phyloP scores from a whole-genome alignment of 176 grass and related monocot genomes.

The Musa schizocarpa region DNA sequence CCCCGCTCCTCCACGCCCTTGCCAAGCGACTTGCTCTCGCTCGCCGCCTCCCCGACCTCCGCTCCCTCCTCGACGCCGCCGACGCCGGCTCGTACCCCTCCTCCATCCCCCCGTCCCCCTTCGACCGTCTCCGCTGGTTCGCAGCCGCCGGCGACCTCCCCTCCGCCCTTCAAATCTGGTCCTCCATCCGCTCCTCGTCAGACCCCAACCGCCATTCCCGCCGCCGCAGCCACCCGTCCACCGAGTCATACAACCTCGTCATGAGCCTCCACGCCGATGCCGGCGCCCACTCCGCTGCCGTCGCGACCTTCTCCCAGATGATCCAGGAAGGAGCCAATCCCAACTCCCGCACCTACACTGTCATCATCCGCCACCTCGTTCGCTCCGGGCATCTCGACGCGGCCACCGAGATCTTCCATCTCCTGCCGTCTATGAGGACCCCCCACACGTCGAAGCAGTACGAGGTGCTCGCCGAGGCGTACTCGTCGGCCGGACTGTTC shows the following conservation, averaged over 20 bases:
- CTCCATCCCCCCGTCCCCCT: constrained; percentile 29
- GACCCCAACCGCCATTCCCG: neutral
- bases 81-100: constrained; percentile 35
- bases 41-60: constrained; percentile 11
- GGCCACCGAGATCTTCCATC: constrained; percentile 50
- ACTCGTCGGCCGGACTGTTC: constrained; percentile 28
- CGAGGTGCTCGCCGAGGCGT: constrained; percentile 55
- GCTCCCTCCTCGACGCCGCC: constrained; percentile 23
- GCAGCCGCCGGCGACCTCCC: constrained; percentile 33
- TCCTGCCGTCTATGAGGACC: constrained; percentile 56
- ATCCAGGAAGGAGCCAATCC: constrained; percentile 52
- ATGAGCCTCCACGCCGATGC: constrained; percentile 34
- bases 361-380: constrained; percentile 51
- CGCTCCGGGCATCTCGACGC: constrained; percentile 37
- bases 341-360: constrained; percentile 60
- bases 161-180: constrained; percentile 30
- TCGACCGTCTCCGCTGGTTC: constrained; percentile 45
- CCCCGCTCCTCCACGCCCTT: constrained; percentile 31
- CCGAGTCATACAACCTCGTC: constrained; percentile 53
- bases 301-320: constrained; percentile 56
- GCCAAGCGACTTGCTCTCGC: constrained; percentile 6
- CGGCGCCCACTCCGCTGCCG: constrained; percentile 30
- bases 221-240: constrained; percentile 16
- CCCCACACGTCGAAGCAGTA: constrained; percentile 56
- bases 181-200: constrained; percentile 23